These are phyloP conservation scores for Plectosphaerella plurivora DNA, from an alignment of 2,329 filamentous ascomycete species.

Conservation along the genomic window DNA sequence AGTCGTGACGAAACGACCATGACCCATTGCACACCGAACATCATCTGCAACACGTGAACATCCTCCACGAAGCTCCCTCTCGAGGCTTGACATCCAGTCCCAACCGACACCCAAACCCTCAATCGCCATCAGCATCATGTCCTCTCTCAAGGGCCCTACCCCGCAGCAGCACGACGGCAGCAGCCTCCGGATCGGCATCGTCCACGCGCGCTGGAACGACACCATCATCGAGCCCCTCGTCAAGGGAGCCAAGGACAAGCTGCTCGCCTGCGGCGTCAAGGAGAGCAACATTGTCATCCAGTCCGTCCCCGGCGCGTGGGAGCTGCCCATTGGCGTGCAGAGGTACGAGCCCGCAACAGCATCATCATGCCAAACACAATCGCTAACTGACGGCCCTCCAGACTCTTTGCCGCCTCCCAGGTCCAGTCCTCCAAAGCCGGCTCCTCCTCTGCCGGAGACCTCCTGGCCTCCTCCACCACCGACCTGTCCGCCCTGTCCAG, in stretches of 20 bases:
- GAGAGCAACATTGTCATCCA: slow-evolving; percentile 85
- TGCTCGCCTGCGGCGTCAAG: slow-evolving; percentile 74
- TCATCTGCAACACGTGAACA: too few relatives aligned
- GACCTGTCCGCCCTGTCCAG: slow-evolving; percentile 55
- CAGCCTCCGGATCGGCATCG: slow-evolving; percentile 82
- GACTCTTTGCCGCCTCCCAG: slow-evolving; percentile 80
- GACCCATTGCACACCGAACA: too few relatives aligned
- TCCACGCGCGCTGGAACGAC: slow-evolving; percentile 94
- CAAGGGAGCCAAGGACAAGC: slow-evolving; percentile 71
- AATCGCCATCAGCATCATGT: slow-evolving; percentile 25
- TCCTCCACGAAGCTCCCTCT: too few relatives aligned
- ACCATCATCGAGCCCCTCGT: slow-evolving; percentile 84
- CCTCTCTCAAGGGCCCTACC: slow-evolving; percentile 51
- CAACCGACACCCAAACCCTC: too few relatives aligned
- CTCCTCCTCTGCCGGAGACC: slow-evolving; percentile 66
- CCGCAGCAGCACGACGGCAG: slow-evolving; percentile 61
- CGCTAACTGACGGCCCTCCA: slow-evolving; percentile 25
- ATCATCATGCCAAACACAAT: neutral
- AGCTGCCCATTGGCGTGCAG: slow-evolving; percentile 87
- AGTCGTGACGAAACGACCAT: too few relatives aligned
- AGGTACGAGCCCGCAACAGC: slow-evolving; percentile 48
- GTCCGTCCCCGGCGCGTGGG: slow-evolving; percentile 90
- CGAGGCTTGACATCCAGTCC: too few relatives aligned
- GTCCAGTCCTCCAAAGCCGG: slow-evolving; percentile 68
- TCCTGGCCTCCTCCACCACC: slow-evolving; percentile 64